Base-by-base conservation (phyloP, 129 eudicot genomes). In the Gnaphalium uliginosum region DNA sequence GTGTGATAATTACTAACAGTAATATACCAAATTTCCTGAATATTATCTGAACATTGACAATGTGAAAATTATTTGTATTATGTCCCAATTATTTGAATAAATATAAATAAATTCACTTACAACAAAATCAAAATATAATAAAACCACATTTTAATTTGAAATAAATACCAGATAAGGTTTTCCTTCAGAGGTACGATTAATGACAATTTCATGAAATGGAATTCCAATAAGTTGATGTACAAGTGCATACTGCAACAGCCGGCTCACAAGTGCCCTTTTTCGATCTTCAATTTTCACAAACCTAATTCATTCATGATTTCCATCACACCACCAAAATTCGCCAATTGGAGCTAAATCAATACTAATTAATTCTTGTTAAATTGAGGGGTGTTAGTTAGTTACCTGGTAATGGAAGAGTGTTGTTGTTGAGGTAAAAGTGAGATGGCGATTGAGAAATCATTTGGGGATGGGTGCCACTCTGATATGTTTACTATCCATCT, bases 221-320 rank as follows among this genome's bases (percentile, higher is more conserved):
- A 93, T 83, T 25, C 83, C 90, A 14, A 85, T 39, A 22, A 88
- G 79, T 77, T 86, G 76, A 85, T 90, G 89, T 51, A 90, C 88
- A 66, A 93, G 84, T 14, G 86, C 92, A 86, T 86, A 93, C 86
- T 93, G 96, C 84, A 93, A 83, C 87, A 93, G 78, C 72, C 90
- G 85, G 86, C 98, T 93, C n/a, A 93, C 95, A 73, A 90, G 80
- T 1, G 96, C 90, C 78, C 98, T 80, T 81, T 90, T 93, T 75
- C 86, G 81, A 73, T 93, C 98, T 79, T 85, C 95, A 62, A 90
- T 56, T 83, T 83, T 93, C 79, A 86, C 70, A 80, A 77, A 92
- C 94, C 98, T 92, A 76, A 26, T 50, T 8, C 26, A 73, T 15
- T 27, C 7, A 29, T 27, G 3, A 24, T 10, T 24, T 56, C 53